phyloP scores from a whole-genome alignment of 73 alveolate species.

The Stentor coeruleus region DNA sequence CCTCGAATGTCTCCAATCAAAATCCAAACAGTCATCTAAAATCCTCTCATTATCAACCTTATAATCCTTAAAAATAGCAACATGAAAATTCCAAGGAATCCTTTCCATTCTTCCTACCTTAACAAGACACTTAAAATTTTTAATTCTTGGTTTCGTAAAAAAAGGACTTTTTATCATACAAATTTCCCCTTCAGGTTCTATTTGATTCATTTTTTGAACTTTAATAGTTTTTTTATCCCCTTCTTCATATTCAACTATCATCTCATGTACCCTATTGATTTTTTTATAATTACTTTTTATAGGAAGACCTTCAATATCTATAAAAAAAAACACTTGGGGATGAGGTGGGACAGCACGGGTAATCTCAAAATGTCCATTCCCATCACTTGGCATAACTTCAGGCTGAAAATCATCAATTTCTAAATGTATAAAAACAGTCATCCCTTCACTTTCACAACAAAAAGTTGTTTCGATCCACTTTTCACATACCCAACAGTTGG shows the following conservation, averaged over 20 bases:
- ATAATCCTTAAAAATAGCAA: slow-evolving; percentile 63
- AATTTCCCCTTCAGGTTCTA: neutral
- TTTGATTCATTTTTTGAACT: neutral
- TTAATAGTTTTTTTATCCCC: neutral
- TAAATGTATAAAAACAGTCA: neutral
- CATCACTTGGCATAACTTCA: neutral
- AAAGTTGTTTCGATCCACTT: neutral
- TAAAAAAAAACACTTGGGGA: too few species aligned
- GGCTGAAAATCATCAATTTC: neutral
- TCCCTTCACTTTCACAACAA: neutral
- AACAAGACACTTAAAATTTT: neutral
- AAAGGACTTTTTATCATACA: neutral
- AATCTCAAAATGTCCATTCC: neutral
- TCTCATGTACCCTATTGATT: neutral
- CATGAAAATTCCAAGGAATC: slow-evolving; percentile 60
- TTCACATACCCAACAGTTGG: slow-evolving; percentile 21
- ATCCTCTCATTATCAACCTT: slow-evolving; percentile 50
- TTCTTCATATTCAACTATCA: neutral
- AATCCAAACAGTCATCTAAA: slow-evolving; percentile 70
- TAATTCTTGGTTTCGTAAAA: neutral
- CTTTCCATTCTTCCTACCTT: neutral
- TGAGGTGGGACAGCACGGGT: slow-evolving; percentile 16
- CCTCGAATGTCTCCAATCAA: slow-evolving; percentile 58
- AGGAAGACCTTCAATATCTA: too few species aligned
- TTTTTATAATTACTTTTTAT: too few species aligned